phyloP scores from a whole-genome alignment of 1,139 yeast genomes.

The Hansenula sp. region DNA sequence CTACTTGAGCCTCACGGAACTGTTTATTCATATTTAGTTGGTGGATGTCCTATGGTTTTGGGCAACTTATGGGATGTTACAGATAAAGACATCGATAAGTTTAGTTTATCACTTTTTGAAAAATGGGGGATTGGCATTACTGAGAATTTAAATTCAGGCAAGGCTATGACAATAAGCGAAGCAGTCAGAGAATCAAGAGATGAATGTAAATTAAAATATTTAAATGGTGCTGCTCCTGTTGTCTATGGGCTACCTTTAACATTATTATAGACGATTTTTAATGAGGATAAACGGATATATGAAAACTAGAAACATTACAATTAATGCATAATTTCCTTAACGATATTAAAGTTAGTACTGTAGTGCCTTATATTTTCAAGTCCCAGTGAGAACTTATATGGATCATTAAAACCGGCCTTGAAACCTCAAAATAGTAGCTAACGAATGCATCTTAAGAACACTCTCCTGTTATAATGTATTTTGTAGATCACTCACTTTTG shows the following conservation, averaged over 20 bases:
- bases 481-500: too few species aligned
- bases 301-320: too few species aligned
- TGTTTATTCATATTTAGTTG: slow-evolving; percentile 66
- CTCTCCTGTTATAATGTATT: too few species aligned
- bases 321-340: too few species aligned
- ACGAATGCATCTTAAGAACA: too few species aligned
- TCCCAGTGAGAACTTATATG: too few species aligned
- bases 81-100: slow-evolving; percentile 87
- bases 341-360: too few species aligned
- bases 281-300: background rate
- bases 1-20: slow-evolving; percentile 74
- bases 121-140: slow-evolving; percentile 53
- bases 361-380: too few species aligned
- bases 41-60: slow-evolving; percentile 78
- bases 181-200: slow-evolving; percentile 60
- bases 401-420: too few species aligned
- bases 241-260: slow-evolving; percentile 68
- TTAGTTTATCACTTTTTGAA: slow-evolving; percentile 56
- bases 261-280: slow-evolving; percentile 9
- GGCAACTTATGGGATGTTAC: slow-evolving; percentile 97
- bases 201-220: slow-evolving; percentile 57
- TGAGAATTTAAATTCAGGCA: slow-evolving; percentile 7
- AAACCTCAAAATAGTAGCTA: too few species aligned
- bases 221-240: slow-evolving; percentile 83
- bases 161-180: slow-evolving; percentile 31